Evolutionary conservation across 805 yeast genomes (phyloP).

Genomic region (Saturnispora diversa): DNA sequence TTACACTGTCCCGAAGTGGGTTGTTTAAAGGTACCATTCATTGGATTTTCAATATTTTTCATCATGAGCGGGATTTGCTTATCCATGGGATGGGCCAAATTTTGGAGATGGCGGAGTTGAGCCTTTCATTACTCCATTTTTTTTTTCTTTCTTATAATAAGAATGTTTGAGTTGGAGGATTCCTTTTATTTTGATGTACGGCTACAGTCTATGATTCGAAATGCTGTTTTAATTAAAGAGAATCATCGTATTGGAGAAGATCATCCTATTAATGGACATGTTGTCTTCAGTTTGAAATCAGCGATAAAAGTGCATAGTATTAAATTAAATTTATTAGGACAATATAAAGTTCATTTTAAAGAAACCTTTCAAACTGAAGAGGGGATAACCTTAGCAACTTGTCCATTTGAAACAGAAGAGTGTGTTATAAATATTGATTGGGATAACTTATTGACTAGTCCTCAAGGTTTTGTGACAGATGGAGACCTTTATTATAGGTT

Average conservation of each 20-base stretch:
- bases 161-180: background rate
- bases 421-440: slow-evolving; percentile 38
- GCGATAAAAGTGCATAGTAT: slow-evolving; percentile 34
- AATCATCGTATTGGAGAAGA: slow-evolving; percentile 38
- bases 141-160: background rate
- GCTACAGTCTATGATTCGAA: slow-evolving; percentile 34
- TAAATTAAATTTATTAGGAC: slow-evolving; percentile 36
- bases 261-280: slow-evolving; percentile 37
- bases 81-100: slow-evolving; percentile 3
- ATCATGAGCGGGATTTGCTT: slow-evolving; percentile 11
- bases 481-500: background rate
- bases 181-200: slow-evolving; percentile 20
- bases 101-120: slow-evolving; percentile 4
- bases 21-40: slow-evolving; percentile 11
- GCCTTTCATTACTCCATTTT: slow-evolving; percentile 1
- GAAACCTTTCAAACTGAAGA: slow-evolving; percentile 24
- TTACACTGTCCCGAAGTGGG: slow-evolving; percentile 19
- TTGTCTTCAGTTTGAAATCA: slow-evolving; percentile 39
- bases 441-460: slow-evolving; percentile 37
- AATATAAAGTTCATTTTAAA: slow-evolving; percentile 35
- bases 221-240: slow-evolving; percentile 37
- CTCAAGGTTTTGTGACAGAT: slow-evolving; percentile 32
- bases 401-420: slow-evolving; percentile 33
- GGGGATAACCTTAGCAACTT: slow-evolving; percentile 25
- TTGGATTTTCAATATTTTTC: slow-evolving; percentile 6